Evolutionary conservation across 2,329 filamentous ascomycete species (phyloP).

Genomic region (Dactylonectria macrodidyma): DNA sequence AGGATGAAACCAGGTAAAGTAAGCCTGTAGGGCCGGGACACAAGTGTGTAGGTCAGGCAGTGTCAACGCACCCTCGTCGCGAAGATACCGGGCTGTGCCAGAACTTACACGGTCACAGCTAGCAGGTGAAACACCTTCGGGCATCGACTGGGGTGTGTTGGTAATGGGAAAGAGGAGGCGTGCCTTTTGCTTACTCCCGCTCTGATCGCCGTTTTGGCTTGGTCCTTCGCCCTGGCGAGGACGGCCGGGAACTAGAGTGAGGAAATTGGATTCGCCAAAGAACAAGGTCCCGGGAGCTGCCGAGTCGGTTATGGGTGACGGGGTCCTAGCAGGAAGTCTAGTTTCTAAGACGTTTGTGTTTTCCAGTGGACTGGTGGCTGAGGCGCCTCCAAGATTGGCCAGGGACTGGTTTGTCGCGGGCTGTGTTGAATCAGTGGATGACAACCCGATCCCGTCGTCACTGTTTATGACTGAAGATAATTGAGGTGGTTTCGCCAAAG

Average conservation of each 20-base stretch:
- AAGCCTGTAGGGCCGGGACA: slow-evolving; percentile 62
- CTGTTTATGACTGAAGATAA: slow-evolving; percentile 3
- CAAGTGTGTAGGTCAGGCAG: slow-evolving; percentile 61
- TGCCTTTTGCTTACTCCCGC: slow-evolving; percentile 36
- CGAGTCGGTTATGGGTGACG: slow-evolving; percentile 39
- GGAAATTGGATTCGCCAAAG: slow-evolving; percentile 58
- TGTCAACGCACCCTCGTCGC: slow-evolving; percentile 60
- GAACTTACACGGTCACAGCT: slow-evolving; percentile 58
- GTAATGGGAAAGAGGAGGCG: slow-evolving; percentile 51
- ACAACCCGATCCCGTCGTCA: slow-evolving; percentile 1
- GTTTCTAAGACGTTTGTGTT: slow-evolving; percentile 9
- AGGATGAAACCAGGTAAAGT: slow-evolving; percentile 71
- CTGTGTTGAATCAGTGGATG: slow-evolving; percentile 2
- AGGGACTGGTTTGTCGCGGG: not conserved
- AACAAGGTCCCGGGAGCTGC: slow-evolving; percentile 49
- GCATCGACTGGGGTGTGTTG: slow-evolving; percentile 43
- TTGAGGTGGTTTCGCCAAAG: not conserved
- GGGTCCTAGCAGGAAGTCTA: slow-evolving; percentile 30
- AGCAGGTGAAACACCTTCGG: slow-evolving; percentile 33
- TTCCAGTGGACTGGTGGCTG: slow-evolving; percentile 3
- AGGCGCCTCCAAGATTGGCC: not conserved
- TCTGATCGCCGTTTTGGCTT: slow-evolving; percentile 9
- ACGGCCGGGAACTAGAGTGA: slow-evolving; percentile 52
- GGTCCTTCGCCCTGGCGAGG: slow-evolving; percentile 23
- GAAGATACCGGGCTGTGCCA: slow-evolving; percentile 64